Percentiles rank a stretch among this genome's conserved stretches.
These are phyloP conservation scores for Diplodia sapinea DNA, from an alignment of 2,329 filamentous ascomycete genomes.

Conservation along the genomic window DNA sequence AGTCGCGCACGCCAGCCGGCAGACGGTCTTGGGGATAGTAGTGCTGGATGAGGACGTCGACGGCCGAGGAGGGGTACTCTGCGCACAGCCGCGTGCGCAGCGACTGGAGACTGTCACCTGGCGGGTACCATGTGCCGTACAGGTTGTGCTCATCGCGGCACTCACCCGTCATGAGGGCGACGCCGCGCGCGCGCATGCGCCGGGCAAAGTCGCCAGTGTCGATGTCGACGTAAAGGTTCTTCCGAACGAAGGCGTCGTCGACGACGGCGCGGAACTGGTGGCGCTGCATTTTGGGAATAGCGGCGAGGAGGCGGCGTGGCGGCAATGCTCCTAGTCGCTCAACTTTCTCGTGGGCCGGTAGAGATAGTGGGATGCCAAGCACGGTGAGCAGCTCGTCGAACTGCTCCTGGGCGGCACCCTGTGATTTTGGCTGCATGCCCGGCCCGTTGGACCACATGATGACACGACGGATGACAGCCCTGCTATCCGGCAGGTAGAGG, in stretches of 20 bases:
- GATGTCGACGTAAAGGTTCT: conserved; percentile 53
- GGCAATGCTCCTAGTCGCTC: conserved; percentile 51
- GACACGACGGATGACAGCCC: conserved; percentile 57
- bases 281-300: conserved; percentile 48
- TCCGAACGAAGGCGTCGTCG: conserved; percentile 56
- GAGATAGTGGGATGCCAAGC: conserved; percentile 51
- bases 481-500: conserved; percentile 54
- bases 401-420: conserved; percentile 56
- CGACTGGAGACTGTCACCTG: conserved; percentile 48
- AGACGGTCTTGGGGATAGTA: conserved; percentile 49
- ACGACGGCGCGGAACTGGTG: conserved; percentile 62
- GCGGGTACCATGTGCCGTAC: conserved; percentile 59
- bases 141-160: conserved; percentile 60
- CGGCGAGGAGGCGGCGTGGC: conserved; percentile 50
- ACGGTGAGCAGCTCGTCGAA: conserved; percentile 57
- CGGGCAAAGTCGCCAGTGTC: conserved; percentile 57
- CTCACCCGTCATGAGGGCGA: conserved; percentile 61
- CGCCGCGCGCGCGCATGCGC: conserved; percentile 51
- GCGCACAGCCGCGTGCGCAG: conserved; percentile 56
- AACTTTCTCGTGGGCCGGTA: conserved; percentile 54
- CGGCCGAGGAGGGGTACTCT: conserved; percentile 57
- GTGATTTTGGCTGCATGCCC: conserved; percentile 58
- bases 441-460: conserved; percentile 62
- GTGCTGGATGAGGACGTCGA: conserved; percentile 51
- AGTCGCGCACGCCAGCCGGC: conserved; percentile 50